Evolutionary conservation across 1,284 basidiomycete genomes (phyloP).

Genomic region (Trichosporon coremiiforme): DNA sequence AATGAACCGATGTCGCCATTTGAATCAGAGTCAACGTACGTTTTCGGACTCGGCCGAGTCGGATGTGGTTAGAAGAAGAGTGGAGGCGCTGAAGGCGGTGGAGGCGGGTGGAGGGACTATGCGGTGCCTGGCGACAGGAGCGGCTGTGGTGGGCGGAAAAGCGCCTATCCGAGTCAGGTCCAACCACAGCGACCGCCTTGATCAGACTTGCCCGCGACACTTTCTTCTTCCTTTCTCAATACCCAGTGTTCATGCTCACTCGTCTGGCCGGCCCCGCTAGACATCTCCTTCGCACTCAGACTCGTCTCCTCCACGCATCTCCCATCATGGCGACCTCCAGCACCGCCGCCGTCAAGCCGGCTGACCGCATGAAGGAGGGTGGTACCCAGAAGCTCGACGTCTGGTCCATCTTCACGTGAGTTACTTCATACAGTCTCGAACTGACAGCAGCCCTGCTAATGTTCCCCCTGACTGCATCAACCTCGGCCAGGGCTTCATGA

Average conservation of each 20-base stretch:
- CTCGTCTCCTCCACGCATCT: slow-evolving; percentile 24
- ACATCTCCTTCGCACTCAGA: slow-evolving; percentile 7
- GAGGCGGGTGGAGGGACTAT: slow-evolving; percentile 3
- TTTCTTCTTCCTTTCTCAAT: slow-evolving; percentile 4
- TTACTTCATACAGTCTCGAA: slow-evolving; percentile 29
- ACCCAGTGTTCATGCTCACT: slow-evolving; percentile 19
- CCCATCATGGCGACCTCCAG: slow-evolving; percentile 38
- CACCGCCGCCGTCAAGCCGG: slow-evolving; percentile 44
- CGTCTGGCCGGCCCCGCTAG: slow-evolving; percentile 15
- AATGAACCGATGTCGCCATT: neutral
- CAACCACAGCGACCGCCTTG: neutral
- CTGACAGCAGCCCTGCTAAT: slow-evolving; percentile 68
- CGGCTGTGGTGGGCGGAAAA: slow-evolving; percentile 5
- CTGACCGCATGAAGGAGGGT: slow-evolving; percentile 53
- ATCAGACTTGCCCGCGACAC: neutral
- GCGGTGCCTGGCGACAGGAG: slow-evolving; percentile 2
- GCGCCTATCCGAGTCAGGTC: slow-evolving; percentile 9
- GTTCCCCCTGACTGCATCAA: slow-evolving; percentile 85
- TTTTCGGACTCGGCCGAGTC: slow-evolving; percentile 5
- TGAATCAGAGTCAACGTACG: neutral
- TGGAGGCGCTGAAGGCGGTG: neutral
- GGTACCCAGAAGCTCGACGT: slow-evolving; percentile 68
- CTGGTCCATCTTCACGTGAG: slow-evolving; percentile 89
- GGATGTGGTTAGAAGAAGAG: neutral
- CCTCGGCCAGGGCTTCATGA: slow-evolving; percentile 94